phyloP scores from a whole-genome alignment of 2,329 filamentous ascomycete species.

The Aspergillus japonicus region DNA sequence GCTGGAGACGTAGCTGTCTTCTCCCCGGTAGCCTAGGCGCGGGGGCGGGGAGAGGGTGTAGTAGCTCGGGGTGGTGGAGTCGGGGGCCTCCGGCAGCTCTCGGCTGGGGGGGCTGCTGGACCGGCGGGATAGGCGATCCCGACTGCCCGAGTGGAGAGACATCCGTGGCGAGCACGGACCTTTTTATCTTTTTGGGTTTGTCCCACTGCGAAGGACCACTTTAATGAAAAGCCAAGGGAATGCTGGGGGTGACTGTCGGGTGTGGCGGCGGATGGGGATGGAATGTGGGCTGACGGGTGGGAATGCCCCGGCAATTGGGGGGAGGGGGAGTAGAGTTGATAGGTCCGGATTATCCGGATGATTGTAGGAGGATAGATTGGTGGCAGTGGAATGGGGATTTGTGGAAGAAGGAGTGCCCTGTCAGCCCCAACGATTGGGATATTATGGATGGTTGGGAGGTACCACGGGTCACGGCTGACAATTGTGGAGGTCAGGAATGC shows the following conservation, averaged over 20 bases:
- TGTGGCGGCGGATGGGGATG: background rate
- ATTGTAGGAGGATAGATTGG: background rate
- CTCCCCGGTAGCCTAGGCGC: slow-evolving; percentile 2
- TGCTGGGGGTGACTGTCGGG: slow-evolving; percentile 3
- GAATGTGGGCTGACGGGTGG: background rate
- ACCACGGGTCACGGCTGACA: background rate
- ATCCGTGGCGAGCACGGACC: slow-evolving; percentile 8
- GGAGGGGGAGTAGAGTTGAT: background rate
- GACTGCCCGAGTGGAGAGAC: slow-evolving; percentile 35
- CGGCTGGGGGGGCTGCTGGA: slow-evolving; percentile 9
- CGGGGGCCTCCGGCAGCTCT: slow-evolving; percentile 12
- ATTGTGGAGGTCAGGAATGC: background rate
- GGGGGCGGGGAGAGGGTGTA: background rate
- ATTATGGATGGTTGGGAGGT: background rate
- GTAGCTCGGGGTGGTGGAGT: slow-evolving; percentile 15
- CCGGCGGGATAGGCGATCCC: slow-evolving; percentile 26
- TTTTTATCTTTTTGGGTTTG: too few species aligned
- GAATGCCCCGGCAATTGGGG: background rate
- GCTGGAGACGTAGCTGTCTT: background rate
- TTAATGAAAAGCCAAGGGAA: too few species aligned
- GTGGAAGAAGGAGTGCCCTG: background rate
- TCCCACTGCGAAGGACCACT: too few species aligned
- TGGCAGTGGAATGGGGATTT: background rate
- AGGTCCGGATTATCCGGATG: background rate
- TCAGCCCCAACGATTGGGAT: background rate